Evolutionary conservation across 2,329 filamentous ascomycete species (phyloP).

Genomic region (Didymella pomorum): DNA sequence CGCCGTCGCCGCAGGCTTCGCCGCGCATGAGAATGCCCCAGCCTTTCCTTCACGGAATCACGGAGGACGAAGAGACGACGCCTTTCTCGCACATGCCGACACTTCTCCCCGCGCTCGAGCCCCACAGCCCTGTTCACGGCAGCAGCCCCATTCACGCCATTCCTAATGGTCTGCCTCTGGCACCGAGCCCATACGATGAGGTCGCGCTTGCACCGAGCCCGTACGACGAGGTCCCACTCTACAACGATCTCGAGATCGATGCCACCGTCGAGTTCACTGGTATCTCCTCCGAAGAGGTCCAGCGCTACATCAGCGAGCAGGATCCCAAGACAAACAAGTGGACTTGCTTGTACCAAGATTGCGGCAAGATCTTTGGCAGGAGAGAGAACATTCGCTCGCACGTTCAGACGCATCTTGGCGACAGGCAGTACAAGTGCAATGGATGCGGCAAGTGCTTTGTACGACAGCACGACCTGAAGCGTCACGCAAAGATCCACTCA

Average conservation of each 20-base stretch:
- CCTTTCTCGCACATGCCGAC: conserved; percentile 43
- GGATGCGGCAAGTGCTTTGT: conserved; percentile 96
- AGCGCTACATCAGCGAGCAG: conserved; percentile 59
- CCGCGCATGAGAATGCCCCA: conserved; percentile 46
- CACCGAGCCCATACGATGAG: conserved; percentile 29
- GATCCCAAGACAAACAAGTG: conserved; percentile 54
- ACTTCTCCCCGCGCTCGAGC: conserved; percentile 38
- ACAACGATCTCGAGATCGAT: conserved; percentile 61
- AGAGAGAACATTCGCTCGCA: conserved; percentile 99
- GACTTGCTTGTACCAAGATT: conserved; percentile 68
- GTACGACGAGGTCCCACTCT: conserved; percentile 30
- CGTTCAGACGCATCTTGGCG: conserved; percentile 96
- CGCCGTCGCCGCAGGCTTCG: conserved; percentile 53
- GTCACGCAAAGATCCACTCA: conserved; percentile 96
- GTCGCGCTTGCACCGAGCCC: conserved; percentile 30
- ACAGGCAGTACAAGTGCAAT: conserved; percentile 93
- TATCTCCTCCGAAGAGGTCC: conserved; percentile 79
- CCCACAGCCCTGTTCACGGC: conserved; percentile 31
- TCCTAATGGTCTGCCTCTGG: conserved; percentile 23
- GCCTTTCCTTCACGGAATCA: conserved; percentile 47
- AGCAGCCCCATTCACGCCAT: conserved; percentile 31
- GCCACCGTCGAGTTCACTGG: conserved; percentile 79
- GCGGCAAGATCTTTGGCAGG: conserved; percentile 89
- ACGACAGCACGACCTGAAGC: conserved; percentile 94
- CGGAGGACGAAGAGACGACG: conserved; percentile 44